Base-by-base conservation (phyloP, 2,329 filamentous ascomycete genomes). In the Pseudonectria foliicola region DNA sequence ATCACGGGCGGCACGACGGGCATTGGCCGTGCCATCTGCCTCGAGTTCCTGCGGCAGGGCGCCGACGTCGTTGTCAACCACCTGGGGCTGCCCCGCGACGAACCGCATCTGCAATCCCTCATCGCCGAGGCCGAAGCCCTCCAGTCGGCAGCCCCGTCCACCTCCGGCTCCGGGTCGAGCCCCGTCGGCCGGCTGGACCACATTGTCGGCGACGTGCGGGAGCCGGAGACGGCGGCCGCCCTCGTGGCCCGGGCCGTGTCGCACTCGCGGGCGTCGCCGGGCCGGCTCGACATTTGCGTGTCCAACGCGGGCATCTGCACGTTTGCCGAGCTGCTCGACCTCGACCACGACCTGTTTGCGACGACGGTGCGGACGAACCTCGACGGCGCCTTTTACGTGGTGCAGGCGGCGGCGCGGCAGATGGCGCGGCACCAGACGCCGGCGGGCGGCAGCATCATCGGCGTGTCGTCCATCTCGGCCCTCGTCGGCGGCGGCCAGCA, bases 281-380 rank as follows among this genome's bases (percentile, higher is more conserved):
- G 63, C 1, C 68, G 77, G 4, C 63, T 88, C 24, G 82, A 87
- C 60, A 68, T 94, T 6, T 90, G 90, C 60, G 83, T 95, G 18
- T 85, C 80, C 58, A 95, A 95, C 64, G 88, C 88, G 4, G 88
- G 88, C 6, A 75, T 95, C 39, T 95, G 87, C 68, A 75, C 84
- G 44, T 95, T 95, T 61, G 81, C 82, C 39, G 85, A 93, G 46
- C 93, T 95, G 54, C 63, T 95, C 15, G 77, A 82, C 13, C 73
- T 94, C 28, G 69, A 77, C 8, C 73, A 78, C 2, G 73, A 81
- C 37, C 77, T 93, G 35, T 83, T 88, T 53, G 64, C 74, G 42
- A 68, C 70, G 35, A 93, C 87, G 3, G 68, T 93, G 27, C 68
- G 74, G 25, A 90, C 85, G 32, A 95, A 95, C 62, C 77, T 95